Evolutionary conservation across 345 rosid species (phyloP), one percentile per base, ranked within the genome.

Genomic region (Euphorbia tirucalli): DNA sequence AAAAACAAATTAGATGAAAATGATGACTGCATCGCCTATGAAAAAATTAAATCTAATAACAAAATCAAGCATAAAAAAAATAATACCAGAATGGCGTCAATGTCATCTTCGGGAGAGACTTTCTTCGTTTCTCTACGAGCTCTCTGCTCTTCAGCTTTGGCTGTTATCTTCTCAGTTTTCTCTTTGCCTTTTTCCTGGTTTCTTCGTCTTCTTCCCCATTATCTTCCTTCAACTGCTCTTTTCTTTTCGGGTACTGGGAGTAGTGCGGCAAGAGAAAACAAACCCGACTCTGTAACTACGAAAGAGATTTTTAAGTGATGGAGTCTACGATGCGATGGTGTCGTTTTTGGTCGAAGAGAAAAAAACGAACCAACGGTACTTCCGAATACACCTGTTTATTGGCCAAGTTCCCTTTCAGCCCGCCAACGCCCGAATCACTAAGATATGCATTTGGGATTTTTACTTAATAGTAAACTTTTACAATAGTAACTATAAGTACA

Each of bases 171-270:
- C 84, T 87, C 95, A 2, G 98, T 92, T 72, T 92, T 94, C 80
- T 94, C 98, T 56, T 92, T 94, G 8, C 97, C 98, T 75, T 92
- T n/a, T 91, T 7, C 98, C 97, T 5, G 92, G 79, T 54, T 90
- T 91, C 85, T 92, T 92, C 76, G 96, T 80, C 80, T 94, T 94
- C 95, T 92, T 94, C 76, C 97, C 96, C 97, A 92, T 90, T n/a
- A 3, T 28, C 32, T 16, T 65, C 69, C 35, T n/a, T 50, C 27
- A 57, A 30, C 55, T 25, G 30, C 66, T 44, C 25, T 64, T 37
- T 43, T 37, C 5, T 6, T 32, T 25, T 25, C 15, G 43, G 5
- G 37, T n/a, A n/a, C 55, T 22, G 18, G 7, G 39, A 0, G 66
- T 21, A 21, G 43, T 46, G 57, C 58, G 27, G 58, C 70, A 18